Percentiles rank a stretch among this genome's conserved stretches.
These are phyloP conservation scores for Paramecium sonneborni DNA, from an alignment of 73 alveolate species.

Conservation along the genomic window DNA sequence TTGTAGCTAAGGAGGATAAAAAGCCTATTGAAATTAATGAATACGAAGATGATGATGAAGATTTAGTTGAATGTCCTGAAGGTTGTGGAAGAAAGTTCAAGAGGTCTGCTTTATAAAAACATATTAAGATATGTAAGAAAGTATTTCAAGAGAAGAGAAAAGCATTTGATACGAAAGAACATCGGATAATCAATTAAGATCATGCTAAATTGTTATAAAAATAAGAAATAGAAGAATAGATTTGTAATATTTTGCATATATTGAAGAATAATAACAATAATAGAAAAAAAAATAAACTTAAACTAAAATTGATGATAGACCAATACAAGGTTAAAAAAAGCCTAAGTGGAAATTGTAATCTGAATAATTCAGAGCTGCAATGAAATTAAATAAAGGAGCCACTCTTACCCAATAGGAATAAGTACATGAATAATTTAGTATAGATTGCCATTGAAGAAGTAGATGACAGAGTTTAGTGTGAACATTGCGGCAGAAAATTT, in stretches of 20 bases:
- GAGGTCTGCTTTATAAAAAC: conserved; percentile 53
- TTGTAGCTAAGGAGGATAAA: conserved; percentile 9
- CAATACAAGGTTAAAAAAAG: conserved; percentile 49
- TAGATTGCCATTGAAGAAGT: conserved; percentile 31
- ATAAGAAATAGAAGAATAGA: conserved; percentile 1
- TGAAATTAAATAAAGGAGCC: conserved; percentile 55
- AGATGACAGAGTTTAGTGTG: conserved; percentile 67
- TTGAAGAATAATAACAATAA: conserved; percentile 22
- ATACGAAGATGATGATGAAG: conserved; percentile 4
- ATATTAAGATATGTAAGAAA: conserved; percentile 61
- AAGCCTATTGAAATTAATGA: not conserved
- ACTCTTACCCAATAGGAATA: conserved; percentile 25
- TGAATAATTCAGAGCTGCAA: conserved; percentile 56
- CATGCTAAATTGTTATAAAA: conserved; percentile 51
- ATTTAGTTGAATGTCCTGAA: conserved; percentile 64
- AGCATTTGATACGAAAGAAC: conserved; percentile 54
- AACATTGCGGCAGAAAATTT: conserved; percentile 66
- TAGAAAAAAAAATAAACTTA: not conserved
- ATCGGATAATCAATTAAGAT: conserved; percentile 55
- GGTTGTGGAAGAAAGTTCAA: conserved; percentile 71
- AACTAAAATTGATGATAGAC: conserved; percentile 23
- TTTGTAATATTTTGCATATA: not conserved
- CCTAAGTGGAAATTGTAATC: conserved; percentile 65
- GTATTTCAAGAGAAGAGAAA: conserved; percentile 64
- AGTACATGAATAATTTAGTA: not conserved